phyloP scores from a whole-genome alignment of 257 asterid species.

The Ilex asprella region DNA sequence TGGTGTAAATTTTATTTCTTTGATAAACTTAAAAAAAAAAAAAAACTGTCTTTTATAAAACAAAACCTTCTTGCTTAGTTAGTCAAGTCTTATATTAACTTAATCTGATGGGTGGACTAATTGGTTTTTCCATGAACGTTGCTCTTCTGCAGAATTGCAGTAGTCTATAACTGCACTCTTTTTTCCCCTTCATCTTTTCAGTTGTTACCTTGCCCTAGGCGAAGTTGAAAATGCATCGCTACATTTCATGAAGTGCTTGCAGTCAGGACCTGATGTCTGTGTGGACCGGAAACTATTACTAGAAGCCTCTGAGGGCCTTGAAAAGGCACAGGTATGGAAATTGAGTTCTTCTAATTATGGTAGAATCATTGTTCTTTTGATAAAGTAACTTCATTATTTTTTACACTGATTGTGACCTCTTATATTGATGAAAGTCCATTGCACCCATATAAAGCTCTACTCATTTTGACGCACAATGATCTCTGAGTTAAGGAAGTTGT shows the following conservation, averaged over 20 bases:
- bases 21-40: too few relatives aligned
- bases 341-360: neutral
- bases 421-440: too few relatives aligned
- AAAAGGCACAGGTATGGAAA: slow-evolving; percentile 60
- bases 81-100: too few relatives aligned
- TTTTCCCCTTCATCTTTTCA: slow-evolving; percentile 18
- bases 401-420: neutral
- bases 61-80: too few relatives aligned
- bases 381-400: slow-evolving; percentile 1
- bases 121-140: too few relatives aligned
- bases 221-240: slow-evolving; percentile 72
- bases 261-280: slow-evolving; percentile 60
- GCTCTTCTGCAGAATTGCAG: too few relatives aligned
- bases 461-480: too few relatives aligned
- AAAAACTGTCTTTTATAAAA: too few relatives aligned
- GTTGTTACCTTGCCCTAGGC: slow-evolving; percentile 94
- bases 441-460: too few relatives aligned
- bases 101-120: too few relatives aligned
- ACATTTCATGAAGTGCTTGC: slow-evolving; percentile 76
- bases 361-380: neutral
- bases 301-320: slow-evolving; percentile 93
- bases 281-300: slow-evolving; percentile 63
- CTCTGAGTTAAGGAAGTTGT: too few relatives aligned
- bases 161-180: neutral
- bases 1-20: too few relatives aligned